phyloP scores from a whole-genome alignment of 352 stramenopile species.

The Phytopythium delawarense region DNA sequence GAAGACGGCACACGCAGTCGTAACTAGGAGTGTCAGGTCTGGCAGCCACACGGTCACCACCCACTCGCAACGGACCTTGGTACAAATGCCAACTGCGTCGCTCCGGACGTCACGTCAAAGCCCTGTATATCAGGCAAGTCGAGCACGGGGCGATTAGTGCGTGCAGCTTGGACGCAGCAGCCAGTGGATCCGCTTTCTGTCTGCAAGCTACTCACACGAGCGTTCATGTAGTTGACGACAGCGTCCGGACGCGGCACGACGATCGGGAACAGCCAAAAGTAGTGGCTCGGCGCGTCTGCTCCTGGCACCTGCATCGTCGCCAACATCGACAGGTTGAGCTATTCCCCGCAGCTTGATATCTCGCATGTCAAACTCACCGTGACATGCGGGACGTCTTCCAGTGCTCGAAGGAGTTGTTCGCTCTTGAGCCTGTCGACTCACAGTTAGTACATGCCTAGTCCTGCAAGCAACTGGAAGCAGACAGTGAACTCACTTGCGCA shows the following conservation, averaged over 20 bases:
- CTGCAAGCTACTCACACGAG: constrained; percentile 29
- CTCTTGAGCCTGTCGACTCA: constrained; percentile 47
- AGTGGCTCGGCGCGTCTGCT: constrained; percentile 50
- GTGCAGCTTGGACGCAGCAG: not conserved
- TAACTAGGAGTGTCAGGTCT: not conserved
- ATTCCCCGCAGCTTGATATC: not conserved
- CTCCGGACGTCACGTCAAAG: constrained; percentile 77
- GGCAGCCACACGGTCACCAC: not conserved
- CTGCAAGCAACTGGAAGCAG: not conserved
- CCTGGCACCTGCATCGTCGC: constrained; percentile 28
- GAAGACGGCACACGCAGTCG: not conserved
- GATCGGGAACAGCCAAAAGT: constrained; percentile 83
- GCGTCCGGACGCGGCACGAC: constrained; percentile 47
- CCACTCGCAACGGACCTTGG: constrained; percentile 31
- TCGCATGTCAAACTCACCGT: constrained; percentile 20
- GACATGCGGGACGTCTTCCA: constrained; percentile 53
- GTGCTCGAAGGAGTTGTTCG: constrained; percentile 46
- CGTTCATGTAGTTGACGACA: constrained; percentile 70
- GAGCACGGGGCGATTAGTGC: not conserved
- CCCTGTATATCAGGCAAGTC: constrained; percentile 25
- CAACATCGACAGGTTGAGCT: not conserved
- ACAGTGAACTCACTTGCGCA: constrained; percentile 51
- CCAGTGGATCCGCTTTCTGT: not conserved
- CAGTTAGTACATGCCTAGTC: not conserved
- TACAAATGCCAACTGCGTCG: constrained; percentile 67